These are phyloP conservation scores for Ceratocystis papillata DNA, from an alignment of 2,329 filamentous ascomycete species.

Conservation along the genomic window DNA sequence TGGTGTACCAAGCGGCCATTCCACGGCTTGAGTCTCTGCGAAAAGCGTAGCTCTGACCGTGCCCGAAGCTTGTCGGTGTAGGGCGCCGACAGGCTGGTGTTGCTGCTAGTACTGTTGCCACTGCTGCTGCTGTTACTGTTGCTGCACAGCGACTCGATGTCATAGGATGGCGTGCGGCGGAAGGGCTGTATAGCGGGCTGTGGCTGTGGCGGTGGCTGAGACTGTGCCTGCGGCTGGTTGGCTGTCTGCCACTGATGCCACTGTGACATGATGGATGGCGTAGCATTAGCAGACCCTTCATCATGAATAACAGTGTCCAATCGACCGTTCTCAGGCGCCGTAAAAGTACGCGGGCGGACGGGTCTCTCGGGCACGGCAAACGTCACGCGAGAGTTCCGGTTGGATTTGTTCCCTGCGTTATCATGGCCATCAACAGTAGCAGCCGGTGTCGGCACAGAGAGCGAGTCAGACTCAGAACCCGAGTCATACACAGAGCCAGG, in stretches of 20 bases:
- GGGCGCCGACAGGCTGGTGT: constrained; percentile 23
- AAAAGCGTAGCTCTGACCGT: constrained; percentile 58
- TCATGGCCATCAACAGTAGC: constrained; percentile 1
- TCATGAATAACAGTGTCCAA: constrained; percentile 2
- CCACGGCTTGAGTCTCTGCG: constrained; percentile 62
- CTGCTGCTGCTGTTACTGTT: background rate
- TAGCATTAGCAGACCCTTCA: background rate
- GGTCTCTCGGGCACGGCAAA: constrained; percentile 2
- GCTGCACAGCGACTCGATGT: constrained; percentile 17
- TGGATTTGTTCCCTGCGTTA: background rate
- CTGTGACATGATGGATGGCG: background rate
- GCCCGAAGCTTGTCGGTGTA: constrained; percentile 64
- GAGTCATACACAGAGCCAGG: constrained; percentile 5
- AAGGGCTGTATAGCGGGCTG: background rate
- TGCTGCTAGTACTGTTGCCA: background rate
- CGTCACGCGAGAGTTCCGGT: background rate
- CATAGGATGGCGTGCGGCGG: constrained; percentile 21
- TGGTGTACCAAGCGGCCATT: constrained; percentile 69
- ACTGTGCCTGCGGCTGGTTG: background rate
- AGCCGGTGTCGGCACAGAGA: background rate
- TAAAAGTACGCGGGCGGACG: constrained; percentile 3
- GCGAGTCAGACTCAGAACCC: constrained; percentile 1
- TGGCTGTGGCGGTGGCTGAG: background rate
- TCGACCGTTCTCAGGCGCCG: background rate
- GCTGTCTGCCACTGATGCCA: background rate